A percentile compares a stretch with the other conserved stretches of the same genome.
phyloP scores from a whole-genome alignment of 2,329 filamentous ascomycete genomes.

The Colletotrichum plurivorum region DNA sequence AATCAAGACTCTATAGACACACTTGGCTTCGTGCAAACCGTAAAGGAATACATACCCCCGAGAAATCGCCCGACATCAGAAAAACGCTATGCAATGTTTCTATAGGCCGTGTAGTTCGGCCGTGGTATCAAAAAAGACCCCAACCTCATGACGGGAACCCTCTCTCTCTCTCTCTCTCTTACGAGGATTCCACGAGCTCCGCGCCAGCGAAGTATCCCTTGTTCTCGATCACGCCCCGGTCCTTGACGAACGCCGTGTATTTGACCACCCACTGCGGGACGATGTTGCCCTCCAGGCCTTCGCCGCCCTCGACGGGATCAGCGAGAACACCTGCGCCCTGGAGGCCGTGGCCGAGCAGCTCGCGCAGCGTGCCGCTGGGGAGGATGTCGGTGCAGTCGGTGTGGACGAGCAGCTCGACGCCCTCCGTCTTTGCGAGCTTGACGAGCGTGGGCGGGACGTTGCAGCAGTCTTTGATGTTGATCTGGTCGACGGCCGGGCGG shows the following conservation, averaged over 20 bases:
- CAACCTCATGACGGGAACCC: slow-evolving; percentile 11
- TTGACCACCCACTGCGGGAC: slow-evolving; percentile 95
- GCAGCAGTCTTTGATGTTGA: slow-evolving; percentile 96
- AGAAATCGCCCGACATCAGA: slow-evolving; percentile 35
- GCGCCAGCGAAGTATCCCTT: slow-evolving; percentile 97
- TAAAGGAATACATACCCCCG: slow-evolving; percentile 14
- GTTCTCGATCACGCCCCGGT: slow-evolving; percentile 96
- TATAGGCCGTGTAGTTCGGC: slow-evolving; percentile 29
- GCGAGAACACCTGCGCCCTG: slow-evolving; percentile 84
- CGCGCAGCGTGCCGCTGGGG: slow-evolving; percentile 85
- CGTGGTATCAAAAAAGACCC: slow-evolving; percentile 38
- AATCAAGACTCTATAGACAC: slow-evolving; percentile 31
- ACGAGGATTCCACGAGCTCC: slow-evolving; percentile 65
- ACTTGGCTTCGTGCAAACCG: slow-evolving; percentile 13
- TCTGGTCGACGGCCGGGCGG: slow-evolving; percentile 89
- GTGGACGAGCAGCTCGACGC: slow-evolving; percentile 92
- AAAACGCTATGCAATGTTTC: slow-evolving; percentile 39
- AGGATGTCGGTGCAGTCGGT: slow-evolving; percentile 95
- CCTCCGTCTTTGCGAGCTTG: slow-evolving; percentile 84
- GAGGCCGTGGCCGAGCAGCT: slow-evolving; percentile 81
- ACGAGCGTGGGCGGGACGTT: slow-evolving; percentile 92
- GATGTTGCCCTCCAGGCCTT: slow-evolving; percentile 82
- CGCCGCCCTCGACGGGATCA: slow-evolving; percentile 63
- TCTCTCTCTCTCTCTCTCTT: background rate
- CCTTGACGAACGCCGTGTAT: slow-evolving; percentile 93